These are phyloP conservation scores for Termitomyces sp. DNA, from an alignment of 768 basidiomycete genomes.

Conservation along the genomic window DNA sequence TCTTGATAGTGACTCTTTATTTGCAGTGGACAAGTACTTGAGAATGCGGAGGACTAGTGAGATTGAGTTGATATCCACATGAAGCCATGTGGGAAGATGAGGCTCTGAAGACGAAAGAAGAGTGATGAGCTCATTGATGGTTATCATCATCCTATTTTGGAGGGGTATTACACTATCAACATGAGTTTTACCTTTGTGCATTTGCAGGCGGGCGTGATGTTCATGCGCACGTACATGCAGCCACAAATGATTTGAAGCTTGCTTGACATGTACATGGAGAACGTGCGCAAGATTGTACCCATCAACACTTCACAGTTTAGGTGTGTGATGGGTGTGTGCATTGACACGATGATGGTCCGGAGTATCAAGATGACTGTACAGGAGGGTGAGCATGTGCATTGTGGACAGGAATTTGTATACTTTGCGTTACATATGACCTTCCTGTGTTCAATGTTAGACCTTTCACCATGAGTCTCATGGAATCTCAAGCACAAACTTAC, in stretches of 20 bases:
- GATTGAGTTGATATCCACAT: constrained; percentile 19
- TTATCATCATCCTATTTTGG: constrained; percentile 47
- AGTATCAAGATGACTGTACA: constrained; percentile 85
- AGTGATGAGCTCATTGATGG: constrained; percentile 12
- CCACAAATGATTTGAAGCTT: constrained; percentile 92
- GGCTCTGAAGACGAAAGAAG: constrained; percentile 14
- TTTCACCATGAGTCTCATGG: too few relatives aligned
- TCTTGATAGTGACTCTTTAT: constrained; percentile 16
- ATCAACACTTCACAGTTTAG: constrained; percentile 91
- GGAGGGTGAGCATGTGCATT: constrained; percentile 76
- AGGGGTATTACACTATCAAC: constrained; percentile 97
- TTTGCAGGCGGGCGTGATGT: too few relatives aligned
- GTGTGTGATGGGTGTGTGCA: constrained; percentile 86
- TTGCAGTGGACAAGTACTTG: constrained; percentile 17
- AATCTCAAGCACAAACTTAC: too few relatives aligned
- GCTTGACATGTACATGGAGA: constrained; percentile 93
- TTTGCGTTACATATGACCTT: constrained; percentile 92
- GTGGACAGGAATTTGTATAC: constrained; percentile 91
- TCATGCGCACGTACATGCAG: constrained; percentile 41
- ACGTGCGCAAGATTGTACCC: constrained; percentile 87
- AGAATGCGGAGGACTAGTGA: constrained; percentile 16
- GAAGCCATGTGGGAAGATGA: constrained; percentile 21
- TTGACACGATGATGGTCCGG: constrained; percentile 96
- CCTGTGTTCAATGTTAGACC: too few relatives aligned
- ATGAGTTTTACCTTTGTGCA: too few relatives aligned